phyloP scores from a whole-genome alignment of 495 filamentous ascomycete genomes.

The Aspergillus cristatus region DNA sequence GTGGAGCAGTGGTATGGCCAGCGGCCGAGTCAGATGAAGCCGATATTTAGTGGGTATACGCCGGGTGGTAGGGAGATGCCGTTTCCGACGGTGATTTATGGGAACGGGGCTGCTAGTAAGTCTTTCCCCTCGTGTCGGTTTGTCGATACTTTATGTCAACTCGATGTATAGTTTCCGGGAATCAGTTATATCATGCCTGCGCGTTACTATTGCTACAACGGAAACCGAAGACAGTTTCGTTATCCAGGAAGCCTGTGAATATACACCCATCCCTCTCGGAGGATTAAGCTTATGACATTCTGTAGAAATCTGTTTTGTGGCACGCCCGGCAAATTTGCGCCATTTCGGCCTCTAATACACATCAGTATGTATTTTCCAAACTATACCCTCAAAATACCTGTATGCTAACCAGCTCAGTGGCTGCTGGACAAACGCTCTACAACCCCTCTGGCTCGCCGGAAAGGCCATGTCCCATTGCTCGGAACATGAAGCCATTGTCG shows the following conservation, averaged over 20 bases:
- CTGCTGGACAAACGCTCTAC: conserved; percentile 38
- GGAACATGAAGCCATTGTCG: conserved; percentile 33
- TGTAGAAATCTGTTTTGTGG: conserved; percentile 32
- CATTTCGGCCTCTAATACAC: conserved; percentile 30
- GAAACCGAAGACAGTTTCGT: conserved; percentile 22
- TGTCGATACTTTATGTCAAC: not conserved
- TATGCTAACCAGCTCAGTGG: conserved; percentile 21
- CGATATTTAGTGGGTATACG: conserved; percentile 17
- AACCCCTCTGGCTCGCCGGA: conserved; percentile 39
- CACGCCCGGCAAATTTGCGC: conserved; percentile 38
- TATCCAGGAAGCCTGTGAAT: conserved; percentile 16
- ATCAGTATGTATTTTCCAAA: conserved; percentile 16
- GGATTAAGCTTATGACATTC: too few species aligned
- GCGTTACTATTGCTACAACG: conserved; percentile 29
- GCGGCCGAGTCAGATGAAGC: conserved; percentile 31
- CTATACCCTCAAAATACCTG: not conserved
- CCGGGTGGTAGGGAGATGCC: conserved; percentile 10
- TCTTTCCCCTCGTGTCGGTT: too few species aligned
- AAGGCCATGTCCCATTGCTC: conserved; percentile 34
- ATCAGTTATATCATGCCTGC: conserved; percentile 36
- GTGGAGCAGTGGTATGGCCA: conserved; percentile 30
- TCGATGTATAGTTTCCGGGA: conserved; percentile 25
- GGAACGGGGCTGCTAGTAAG: conserved; percentile 30
- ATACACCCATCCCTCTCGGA: too few species aligned
- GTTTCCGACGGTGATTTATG: conserved; percentile 31